A percentile compares a stretch with the other conserved stretches of the same genome.
phyloP scores from a whole-genome alignment of 2,329 filamentous ascomycete species.

The Chalaropsis ovoidea region DNA sequence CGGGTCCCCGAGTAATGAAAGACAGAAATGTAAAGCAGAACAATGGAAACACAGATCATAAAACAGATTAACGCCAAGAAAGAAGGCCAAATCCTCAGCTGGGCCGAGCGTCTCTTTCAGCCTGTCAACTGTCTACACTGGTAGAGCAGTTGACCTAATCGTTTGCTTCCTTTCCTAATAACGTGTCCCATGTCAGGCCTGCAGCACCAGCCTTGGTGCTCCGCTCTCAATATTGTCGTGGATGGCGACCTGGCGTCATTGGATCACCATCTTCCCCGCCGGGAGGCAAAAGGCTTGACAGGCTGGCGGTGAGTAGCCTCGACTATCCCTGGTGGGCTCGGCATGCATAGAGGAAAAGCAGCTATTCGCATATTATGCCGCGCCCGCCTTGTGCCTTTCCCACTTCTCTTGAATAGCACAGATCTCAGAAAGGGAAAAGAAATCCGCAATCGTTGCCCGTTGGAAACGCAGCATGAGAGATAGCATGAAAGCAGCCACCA shows the following conservation, averaged over 20 bases:
- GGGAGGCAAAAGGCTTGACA: not conserved
- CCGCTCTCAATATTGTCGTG: no score
- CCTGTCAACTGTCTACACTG: constrained; percentile 6
- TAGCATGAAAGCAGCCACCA: no score
- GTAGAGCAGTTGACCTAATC: constrained; percentile 5
- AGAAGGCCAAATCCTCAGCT: not conserved
- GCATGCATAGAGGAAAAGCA: not conserved
- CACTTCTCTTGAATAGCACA: not conserved
- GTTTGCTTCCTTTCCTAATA: not conserved
- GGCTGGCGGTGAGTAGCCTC: not conserved
- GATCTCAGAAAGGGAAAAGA: not conserved
- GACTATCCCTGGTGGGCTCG: not conserved
- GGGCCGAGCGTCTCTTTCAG: not conserved
- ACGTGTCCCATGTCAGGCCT: not conserved
- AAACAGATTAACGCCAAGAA: constrained; percentile 6
- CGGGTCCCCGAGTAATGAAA: constrained; percentile 16
- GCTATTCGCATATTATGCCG: not conserved
- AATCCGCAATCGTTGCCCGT: not conserved
- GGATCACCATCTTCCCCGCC: no score
- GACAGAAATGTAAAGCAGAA: constrained; percentile 4
- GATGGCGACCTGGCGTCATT: no score
- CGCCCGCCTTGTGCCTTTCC: not conserved
- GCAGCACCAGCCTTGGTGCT: not conserved
- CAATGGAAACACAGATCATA: not conserved
- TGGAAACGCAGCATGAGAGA: not conserved